Evolutionary conservation across 164 flowering plant species (phyloP), one percentile per base, ranked within the genome.

Genomic region (Nymphaea colorata): DNA sequence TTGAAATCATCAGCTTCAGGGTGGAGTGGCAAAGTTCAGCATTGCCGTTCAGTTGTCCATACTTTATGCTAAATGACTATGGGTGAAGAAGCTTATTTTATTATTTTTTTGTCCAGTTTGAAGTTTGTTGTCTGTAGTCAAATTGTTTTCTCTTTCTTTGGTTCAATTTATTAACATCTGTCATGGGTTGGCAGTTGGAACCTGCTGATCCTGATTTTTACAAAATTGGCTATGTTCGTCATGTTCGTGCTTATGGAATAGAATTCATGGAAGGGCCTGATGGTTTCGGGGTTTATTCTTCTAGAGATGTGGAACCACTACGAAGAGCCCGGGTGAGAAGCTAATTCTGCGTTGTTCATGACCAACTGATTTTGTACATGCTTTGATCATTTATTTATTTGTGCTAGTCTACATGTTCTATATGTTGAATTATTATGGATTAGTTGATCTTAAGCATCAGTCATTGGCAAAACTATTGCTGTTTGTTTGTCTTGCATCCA

Each of bases 261-360:
- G 91, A 94, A 61, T 91, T 94, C 66, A 89, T 79, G 81, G 98
- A 94, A 81, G 93, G 98, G 3, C 97, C 96, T 7, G 82, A 88
- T 78, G 98, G 98, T n/a, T 94, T 83, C 74, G 97, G 98, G 66
- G 95, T 94, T 4, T 88, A 76, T 82, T 97, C 97, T 64, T 85
- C 98, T 64, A 91, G 81, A 78, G 97, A 94, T 67, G 81, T 94
- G 41, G 87, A 87, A 72, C 95, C 97, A 43, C 88, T 78, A 72
- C 88, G 89, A 12, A 88, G 97, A 45, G 84, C 98, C 41, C 83
- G 95, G 83, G 98, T 93, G 66, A 70, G 83, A 71, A 47, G 12
- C 55, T 47, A 47, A 47, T 25, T 25, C 36, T 64, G 44, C 42
- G 25, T 60, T 42, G 5, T n/a, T 66, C 18, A 41, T 65, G 36